Evolutionary conservation across 2,329 filamentous ascomycete species (phyloP).

Genomic region (Diaporthe sp.): DNA sequence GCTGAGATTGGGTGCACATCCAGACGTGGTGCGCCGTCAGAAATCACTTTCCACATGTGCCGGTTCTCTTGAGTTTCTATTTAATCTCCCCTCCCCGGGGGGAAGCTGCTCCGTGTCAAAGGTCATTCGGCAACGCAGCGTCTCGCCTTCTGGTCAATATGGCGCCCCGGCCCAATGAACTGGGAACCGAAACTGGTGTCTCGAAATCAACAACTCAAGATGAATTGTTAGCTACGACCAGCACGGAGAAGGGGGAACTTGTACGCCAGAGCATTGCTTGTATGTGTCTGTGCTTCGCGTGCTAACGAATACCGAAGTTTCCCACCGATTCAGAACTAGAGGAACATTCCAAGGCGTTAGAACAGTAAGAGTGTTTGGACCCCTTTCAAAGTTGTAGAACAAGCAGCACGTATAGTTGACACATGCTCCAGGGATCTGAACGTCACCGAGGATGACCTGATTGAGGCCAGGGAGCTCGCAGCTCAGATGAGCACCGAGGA

Average conservation of each 20-base stretch:
- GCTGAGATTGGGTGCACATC: too few species aligned
- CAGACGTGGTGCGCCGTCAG: neutral
- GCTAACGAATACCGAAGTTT: neutral
- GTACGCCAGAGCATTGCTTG: neutral
- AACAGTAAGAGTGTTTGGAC: neutral
- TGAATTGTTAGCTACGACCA: neutral
- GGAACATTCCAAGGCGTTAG: neutral
- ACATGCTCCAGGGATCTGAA: neutral
- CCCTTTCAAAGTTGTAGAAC: rapidly evolving
- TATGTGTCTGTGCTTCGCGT: neutral
- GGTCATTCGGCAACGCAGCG: neutral
- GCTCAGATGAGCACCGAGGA: slow-evolving; percentile 20
- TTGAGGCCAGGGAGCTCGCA: slow-evolving; percentile 9
- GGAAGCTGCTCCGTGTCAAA: too few species aligned
- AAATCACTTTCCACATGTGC: neutral
- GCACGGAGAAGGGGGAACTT: neutral
- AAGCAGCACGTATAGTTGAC: neutral
- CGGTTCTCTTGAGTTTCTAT: neutral
- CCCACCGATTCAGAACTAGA: neutral
- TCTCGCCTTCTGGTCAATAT: neutral
- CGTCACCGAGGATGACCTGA: slow-evolving; percentile 8
- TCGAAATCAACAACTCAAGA: neutral
- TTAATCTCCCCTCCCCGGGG: neutral
- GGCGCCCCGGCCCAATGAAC: neutral
- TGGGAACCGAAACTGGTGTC: neutral